These are phyloP conservation scores for Pythium guiyangense DNA, from an alignment of 352 stramenopile genomes.

Conservation along the genomic window DNA sequence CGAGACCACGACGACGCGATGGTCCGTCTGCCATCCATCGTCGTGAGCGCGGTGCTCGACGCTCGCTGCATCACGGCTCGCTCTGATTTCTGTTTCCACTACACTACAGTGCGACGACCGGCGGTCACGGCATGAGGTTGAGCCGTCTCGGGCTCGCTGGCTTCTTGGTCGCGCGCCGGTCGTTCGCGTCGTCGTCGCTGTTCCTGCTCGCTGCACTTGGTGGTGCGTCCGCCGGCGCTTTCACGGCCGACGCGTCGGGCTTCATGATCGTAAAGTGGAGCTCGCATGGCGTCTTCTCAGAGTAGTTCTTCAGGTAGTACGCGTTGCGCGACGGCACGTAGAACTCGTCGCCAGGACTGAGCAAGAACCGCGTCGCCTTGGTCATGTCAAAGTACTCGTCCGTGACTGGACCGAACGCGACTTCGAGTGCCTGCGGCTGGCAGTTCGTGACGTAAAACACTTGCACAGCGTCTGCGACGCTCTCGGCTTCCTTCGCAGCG, in stretches of 20 bases:
- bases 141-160: neutral
- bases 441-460: conserved; percentile 92
- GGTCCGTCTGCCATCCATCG: neutral
- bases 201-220: neutral
- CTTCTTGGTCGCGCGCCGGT: conserved; percentile 10
- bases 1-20: neutral
- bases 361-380: conserved; percentile 91
- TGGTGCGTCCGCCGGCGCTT: too few relatives aligned
- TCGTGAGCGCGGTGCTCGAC: neutral
- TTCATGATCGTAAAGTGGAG: conserved; percentile 96
- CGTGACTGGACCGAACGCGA: conserved; percentile 59
- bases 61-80: neutral
- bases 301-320: conserved; percentile 97
- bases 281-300: conserved; percentile 69
- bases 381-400: conserved; percentile 86
- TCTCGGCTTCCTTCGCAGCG: conserved; percentile 95
- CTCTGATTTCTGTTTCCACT: neutral
- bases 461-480: conserved; percentile 90
- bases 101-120: neutral
- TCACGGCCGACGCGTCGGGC: conserved; percentile 22
- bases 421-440: conserved; percentile 79
- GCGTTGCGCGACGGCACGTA: conserved; percentile 95
- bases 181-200: neutral
- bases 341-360: conserved; percentile 95
- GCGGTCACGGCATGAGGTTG: neutral